Percentiles rank a stretch among this genome's conserved stretches.
Evolutionary conservation across 2,329 filamentous ascomycete species (phyloP).

Genomic region (Pseudogymnoascus sp.): DNA sequence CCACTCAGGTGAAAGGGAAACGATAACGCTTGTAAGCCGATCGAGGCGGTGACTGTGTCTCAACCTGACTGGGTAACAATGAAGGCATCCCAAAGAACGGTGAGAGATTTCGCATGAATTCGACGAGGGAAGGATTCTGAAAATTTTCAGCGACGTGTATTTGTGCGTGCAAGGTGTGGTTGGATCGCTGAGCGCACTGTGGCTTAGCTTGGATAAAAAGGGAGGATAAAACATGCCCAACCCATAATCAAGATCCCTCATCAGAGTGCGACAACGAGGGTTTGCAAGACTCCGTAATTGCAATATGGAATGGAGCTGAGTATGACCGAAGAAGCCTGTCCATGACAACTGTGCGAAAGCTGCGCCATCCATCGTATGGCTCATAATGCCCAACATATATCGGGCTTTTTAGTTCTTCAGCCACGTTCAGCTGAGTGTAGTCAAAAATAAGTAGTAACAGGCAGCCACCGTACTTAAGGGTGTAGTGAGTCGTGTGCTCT

Average conservation of each 20-base stretch:
- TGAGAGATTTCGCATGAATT: conserved; percentile 5
- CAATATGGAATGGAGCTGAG: conserved; percentile 2
- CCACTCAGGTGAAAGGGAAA: conserved; percentile 1
- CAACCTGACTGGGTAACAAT: conserved; percentile 9
- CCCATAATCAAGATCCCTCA: not conserved
- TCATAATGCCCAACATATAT: conserved; percentile 5
- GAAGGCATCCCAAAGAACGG: conserved; percentile 3
- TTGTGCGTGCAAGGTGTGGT: conserved; percentile 2
- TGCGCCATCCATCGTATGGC: not conserved
- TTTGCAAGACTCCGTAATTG: conserved; percentile 3
- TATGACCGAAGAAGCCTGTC: not conserved
- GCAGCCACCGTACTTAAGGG: conserved; percentile 1
- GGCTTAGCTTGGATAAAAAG: conserved; percentile 6
- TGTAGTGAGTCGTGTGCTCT: not conserved
- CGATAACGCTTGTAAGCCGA: conserved; percentile 8
- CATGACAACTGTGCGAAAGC: not conserved
- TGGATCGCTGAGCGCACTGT: conserved; percentile 1
- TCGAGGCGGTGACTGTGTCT: conserved; percentile 8
- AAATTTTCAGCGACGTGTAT: conserved; percentile 2
- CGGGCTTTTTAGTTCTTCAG: not conserved
- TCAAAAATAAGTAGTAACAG: not conserved
- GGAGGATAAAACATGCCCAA: conserved; percentile 7
- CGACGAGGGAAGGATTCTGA: conserved; percentile 1
- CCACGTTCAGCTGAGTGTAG: not conserved
- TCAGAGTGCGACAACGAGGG: conserved; percentile 4